Conservation (phyloP, 2,329 filamentous ascomycete genomes). For the Venturia carpophila region DNA sequence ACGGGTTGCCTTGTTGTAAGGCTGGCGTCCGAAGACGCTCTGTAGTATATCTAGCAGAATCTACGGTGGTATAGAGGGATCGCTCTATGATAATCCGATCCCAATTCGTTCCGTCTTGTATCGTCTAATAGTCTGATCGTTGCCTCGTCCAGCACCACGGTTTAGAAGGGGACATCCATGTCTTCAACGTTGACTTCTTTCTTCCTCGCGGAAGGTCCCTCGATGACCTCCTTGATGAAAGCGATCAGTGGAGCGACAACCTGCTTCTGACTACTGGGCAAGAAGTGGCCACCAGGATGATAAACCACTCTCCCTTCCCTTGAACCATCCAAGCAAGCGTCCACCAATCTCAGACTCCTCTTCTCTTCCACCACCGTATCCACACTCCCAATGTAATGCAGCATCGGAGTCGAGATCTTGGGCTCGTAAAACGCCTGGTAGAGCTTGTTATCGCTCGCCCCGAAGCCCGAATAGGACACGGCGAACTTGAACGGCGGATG, state of each 20-base stretch:
- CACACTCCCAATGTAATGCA: slow-evolving; percentile 76
- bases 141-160: neutral
- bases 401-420: slow-evolving; percentile 63
- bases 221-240: slow-evolving; percentile 53
- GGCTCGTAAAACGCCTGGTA: slow-evolving; percentile 69
- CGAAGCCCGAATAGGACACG: slow-evolving; percentile 71
- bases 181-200: slow-evolving; percentile 53
- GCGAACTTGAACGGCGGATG: slow-evolving; percentile 61
- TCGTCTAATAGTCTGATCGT: neutral
- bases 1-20: slow-evolving; percentile 1
- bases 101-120: neutral
- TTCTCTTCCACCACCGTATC: slow-evolving; percentile 83
- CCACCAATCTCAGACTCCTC: slow-evolving; percentile 58
- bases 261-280: slow-evolving; percentile 69
- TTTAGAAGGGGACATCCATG: slow-evolving; percentile 59
- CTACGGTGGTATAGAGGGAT: slow-evolving; percentile 12
- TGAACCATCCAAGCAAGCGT: slow-evolving; percentile 52
- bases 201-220: slow-evolving; percentile 27
- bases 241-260: slow-evolving; percentile 68
- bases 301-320: slow-evolving; percentile 51
- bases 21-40: slow-evolving; percentile 10
- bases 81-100: slow-evolving; percentile 9
- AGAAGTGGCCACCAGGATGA: slow-evolving; percentile 85
- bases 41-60: slow-evolving; percentile 10
- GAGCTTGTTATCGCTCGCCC: slow-evolving; percentile 48